Conservation (phyloP, 768 basidiomycete species). For the Amanita jacksonii region DNA sequence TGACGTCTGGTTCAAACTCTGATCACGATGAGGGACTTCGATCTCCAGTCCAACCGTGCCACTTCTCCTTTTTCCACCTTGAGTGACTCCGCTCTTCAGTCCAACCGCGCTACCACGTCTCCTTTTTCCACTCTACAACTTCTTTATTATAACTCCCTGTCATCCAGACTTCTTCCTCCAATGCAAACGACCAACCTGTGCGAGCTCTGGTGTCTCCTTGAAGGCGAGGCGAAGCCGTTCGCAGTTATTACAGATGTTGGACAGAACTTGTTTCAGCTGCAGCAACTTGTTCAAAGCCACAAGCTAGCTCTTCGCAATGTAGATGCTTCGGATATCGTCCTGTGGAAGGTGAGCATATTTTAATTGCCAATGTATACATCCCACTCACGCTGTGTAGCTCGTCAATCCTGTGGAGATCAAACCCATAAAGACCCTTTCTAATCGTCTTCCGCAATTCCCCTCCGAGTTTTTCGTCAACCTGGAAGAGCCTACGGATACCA, state of each 20-base stretch:
- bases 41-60: too few species aligned
- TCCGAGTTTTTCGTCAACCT: too few species aligned
- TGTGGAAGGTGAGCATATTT: neutral
- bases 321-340: neutral
- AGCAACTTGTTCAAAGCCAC: neutral
- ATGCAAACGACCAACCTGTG: conserved; percentile 1
- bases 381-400: neutral
- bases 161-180: too few species aligned
- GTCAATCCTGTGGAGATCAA: neutral
- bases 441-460: too few species aligned
- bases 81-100: too few species aligned
- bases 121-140: too few species aligned
- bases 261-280: neutral
- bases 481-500: too few species aligned
- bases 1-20: too few species aligned
- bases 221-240: neutral
- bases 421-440: conserved; percentile 1
- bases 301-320: neutral
- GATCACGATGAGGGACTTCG: too few species aligned
- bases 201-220: conserved; percentile 1
- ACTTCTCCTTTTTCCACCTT: neutral
- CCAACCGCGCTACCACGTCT: too few species aligned
- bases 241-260: too few species aligned
- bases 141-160: too few species aligned
- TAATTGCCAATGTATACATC: conserved; percentile 1